A percentile compares a stretch with the other conserved stretches of the same genome.
phyloP scores from a whole-genome alignment of 495 filamentous ascomycete species.

The Usnea hakonensis region DNA sequence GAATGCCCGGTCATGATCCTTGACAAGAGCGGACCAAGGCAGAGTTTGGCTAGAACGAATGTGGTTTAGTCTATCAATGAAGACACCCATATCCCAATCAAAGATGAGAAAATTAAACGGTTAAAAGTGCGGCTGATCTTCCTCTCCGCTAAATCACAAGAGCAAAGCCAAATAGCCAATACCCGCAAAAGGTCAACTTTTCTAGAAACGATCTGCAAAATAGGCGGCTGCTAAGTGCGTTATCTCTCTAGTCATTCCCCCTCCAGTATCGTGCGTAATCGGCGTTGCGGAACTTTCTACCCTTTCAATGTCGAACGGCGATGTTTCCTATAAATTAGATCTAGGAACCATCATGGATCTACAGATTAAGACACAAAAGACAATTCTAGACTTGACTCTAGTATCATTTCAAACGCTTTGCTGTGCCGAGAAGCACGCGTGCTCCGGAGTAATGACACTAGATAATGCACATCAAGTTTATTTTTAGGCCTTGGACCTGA shows the following conservation, averaged over 20 bases:
- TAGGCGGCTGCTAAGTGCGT: no score
- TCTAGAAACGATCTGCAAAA: background rate
- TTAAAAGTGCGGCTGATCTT: constrained; percentile 2
- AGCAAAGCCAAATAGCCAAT: background rate
- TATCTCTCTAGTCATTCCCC: background rate
- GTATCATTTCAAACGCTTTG: background rate
- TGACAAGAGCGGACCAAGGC: no score
- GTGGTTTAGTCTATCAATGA: background rate
- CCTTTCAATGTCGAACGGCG: background rate
- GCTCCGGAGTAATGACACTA: background rate
- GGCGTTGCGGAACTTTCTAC: background rate
- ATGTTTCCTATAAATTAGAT: background rate
- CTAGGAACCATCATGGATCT: background rate
- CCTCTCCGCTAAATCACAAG: background rate
- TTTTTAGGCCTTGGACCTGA: background rate
- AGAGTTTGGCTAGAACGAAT: background rate
- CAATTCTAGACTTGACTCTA: background rate
- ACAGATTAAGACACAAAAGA: background rate
- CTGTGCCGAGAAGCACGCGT: background rate
- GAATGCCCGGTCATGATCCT: no score
- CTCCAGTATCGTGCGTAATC: background rate
- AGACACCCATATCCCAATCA: background rate
- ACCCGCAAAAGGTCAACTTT: background rate
- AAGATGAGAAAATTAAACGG: background rate
- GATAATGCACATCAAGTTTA: background rate